Evolutionary conservation across 23 red algal species (phyloP), one percentile per base, ranked within the genome.

Genomic region (Gracilaria vermiculophylla): DNA sequence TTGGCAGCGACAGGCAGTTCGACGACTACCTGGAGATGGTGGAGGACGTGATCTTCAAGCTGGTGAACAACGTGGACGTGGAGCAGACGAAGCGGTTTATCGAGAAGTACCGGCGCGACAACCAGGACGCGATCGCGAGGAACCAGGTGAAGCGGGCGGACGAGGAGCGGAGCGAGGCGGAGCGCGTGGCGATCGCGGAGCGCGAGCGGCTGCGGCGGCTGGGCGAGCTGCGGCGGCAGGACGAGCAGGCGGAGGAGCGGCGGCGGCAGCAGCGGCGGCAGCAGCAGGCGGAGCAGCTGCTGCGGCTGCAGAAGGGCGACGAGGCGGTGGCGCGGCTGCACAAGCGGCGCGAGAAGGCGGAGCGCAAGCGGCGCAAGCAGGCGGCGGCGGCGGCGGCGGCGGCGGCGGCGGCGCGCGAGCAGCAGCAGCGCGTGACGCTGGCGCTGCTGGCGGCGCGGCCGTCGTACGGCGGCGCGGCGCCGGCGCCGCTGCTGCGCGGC

Each of bases 1-100:
- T 97, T 42, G n/a, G 28, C 8, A 76, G 69, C 20, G 94, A 97
- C 60, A 39, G 57, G 43, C 82, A 78, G 36, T 97, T 82, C 60
- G 85, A 97, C 42, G 82, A 97, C 28, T 97, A 97, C 69, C 40
- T 97, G 77, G 94, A 97, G 47, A 77, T 87, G 89, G 89, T 97
- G 23, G 94, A 97, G 70, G 94, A 91, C 36, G 24, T 93, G 19
- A 85, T 97, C 34, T 91, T 56, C 66, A 92, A 93, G 20, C 71
- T 97, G 17, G 82, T 88, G 35, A 87, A 94, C 85, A 87, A 88
- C 57, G 54, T 85, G 15, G 92, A 94, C 37, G 74, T 94, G 12
- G 78, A 78, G 24, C 37, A 15, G 0, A 94, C 92, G 20, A 89
- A 89, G 27, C 35, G 54, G 6, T 53, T 72, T 28, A 80, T 94